phyloP scores from a whole-genome alignment of 768 basidiomycete species.

The Suillus placidus region DNA sequence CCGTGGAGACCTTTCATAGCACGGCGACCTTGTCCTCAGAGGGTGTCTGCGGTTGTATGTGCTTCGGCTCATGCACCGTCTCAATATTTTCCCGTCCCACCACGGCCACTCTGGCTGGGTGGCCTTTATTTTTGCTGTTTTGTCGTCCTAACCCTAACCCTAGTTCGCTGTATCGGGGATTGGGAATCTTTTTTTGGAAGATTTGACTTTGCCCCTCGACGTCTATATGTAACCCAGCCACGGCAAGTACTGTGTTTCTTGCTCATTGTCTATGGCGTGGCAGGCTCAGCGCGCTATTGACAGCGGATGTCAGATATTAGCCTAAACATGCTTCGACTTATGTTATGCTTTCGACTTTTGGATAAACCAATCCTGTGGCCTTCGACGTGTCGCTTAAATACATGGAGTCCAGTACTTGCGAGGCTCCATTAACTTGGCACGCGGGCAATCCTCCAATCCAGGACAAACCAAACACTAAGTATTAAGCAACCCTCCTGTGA shows the following conservation, averaged over 20 bases:
- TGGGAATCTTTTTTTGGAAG: no score
- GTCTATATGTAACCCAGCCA: no score
- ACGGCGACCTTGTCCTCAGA: constrained; percentile 59
- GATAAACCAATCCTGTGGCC: no score
- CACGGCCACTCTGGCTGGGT: constrained; percentile 58
- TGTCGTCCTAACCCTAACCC: constrained; percentile 31
- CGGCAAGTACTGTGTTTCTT: no score
- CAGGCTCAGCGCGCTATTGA: neutral
- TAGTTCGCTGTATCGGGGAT: constrained; percentile 1
- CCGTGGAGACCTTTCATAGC: constrained; percentile 53
- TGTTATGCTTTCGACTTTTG: no score
- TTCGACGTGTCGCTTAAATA: no score
- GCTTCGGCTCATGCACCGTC: constrained; percentile 78
- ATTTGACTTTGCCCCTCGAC: no score
- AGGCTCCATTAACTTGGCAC: neutral
- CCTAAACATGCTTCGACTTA: neutral
- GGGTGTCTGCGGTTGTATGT: constrained; percentile 47
- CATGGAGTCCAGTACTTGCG: no score
- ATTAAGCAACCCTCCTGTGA: neutral
- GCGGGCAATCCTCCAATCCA: no score
- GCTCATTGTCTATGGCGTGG: no score
- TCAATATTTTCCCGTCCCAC: constrained; percentile 78
- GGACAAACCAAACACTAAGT: neutral
- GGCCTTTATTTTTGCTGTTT: constrained; percentile 33
- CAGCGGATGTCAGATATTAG: neutral